Percentiles rank a stretch among this genome's conserved stretches.
Evolutionary conservation across 768 basidiomycete genomes (phyloP).

Genomic region (Calvatia gigantea): DNA sequence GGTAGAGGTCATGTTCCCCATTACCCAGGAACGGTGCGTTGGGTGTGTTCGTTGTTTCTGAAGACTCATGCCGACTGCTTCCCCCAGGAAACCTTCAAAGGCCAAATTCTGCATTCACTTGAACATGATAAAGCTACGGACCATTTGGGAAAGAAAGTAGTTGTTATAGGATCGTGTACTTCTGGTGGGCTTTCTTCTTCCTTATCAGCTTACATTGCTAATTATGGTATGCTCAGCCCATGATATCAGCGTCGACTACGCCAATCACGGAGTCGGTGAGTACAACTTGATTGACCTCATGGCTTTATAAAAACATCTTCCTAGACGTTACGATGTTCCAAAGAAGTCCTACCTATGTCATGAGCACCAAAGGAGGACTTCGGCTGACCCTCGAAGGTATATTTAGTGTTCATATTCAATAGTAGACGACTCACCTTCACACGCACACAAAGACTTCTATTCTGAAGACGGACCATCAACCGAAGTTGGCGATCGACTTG

Average conservation of each 20-base stretch:
- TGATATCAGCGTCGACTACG: slow-evolving; percentile 42
- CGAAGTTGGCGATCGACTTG: slow-evolving; percentile 48
- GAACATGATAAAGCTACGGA: slow-evolving; percentile 52
- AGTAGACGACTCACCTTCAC: background rate
- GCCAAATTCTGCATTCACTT: slow-evolving; percentile 57
- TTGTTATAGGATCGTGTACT: slow-evolving; percentile 66
- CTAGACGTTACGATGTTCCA: slow-evolving; percentile 59
- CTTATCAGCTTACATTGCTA: background rate
- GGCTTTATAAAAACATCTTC: background rate
- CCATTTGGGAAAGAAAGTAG: slow-evolving; percentile 65
- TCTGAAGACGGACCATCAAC: slow-evolving; percentile 44
- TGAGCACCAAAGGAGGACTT: slow-evolving; percentile 41
- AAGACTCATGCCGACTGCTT: background rate
- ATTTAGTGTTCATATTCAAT: background rate
- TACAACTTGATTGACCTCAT: background rate
- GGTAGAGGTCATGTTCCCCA: slow-evolving; percentile 43
- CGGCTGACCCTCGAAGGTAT: slow-evolving; percentile 23
- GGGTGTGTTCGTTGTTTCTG: background rate
- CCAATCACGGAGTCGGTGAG: slow-evolving; percentile 39
- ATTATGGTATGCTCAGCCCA: slow-evolving; percentile 28
- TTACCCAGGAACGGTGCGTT: slow-evolving; percentile 41
- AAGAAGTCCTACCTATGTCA: slow-evolving; percentile 55
- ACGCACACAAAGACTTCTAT: slow-evolving; percentile 31
- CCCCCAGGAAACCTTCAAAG: slow-evolving; percentile 54
- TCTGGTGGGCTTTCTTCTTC: slow-evolving; percentile 31